These are phyloP conservation scores for Penicillium angulare DNA, from an alignment of 495 filamentous ascomycete genomes.

Conservation along the genomic window DNA sequence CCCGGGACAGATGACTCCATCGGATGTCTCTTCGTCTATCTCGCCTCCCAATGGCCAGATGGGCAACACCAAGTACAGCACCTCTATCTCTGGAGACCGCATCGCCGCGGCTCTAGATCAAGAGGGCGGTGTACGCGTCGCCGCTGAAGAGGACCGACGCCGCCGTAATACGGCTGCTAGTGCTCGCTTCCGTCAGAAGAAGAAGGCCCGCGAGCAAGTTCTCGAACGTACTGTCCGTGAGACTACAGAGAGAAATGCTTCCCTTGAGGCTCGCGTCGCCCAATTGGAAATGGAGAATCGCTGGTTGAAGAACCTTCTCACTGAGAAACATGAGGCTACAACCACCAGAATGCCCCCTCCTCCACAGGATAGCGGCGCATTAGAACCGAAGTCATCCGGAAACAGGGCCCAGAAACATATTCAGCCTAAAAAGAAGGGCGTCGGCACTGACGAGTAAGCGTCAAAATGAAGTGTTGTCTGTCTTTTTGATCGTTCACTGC, in stretches of 20 bases:
- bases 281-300: slow-evolving; percentile 94
- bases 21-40: slow-evolving; percentile 49
- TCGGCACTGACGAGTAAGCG: slow-evolving; percentile 39
- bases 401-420: slow-evolving; percentile 43
- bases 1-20: slow-evolving; percentile 40
- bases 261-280: slow-evolving; percentile 76
- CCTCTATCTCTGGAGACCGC: slow-evolving; percentile 43
- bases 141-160: slow-evolving; percentile 96
- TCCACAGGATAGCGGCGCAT: slow-evolving; percentile 24
- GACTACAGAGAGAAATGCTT: slow-evolving; percentile 77
- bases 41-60: slow-evolving; percentile 47
- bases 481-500: too few species aligned
- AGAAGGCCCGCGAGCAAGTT: slow-evolving; percentile 96
- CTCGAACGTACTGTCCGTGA: slow-evolving; percentile 90
- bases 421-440: slow-evolving; percentile 50
- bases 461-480: slow-evolving; percentile 21
- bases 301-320: slow-evolving; percentile 91
- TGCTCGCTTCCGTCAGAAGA: slow-evolving; percentile 96
- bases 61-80: slow-evolving; percentile 49
- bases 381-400: slow-evolving; percentile 24
- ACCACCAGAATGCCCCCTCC: slow-evolving; percentile 29
- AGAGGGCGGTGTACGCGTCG: slow-evolving; percentile 60
- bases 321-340: slow-evolving; percentile 73
- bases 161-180: slow-evolving; percentile 93
- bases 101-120: slow-evolving; percentile 39